Percentiles rank a stretch among this genome's conserved stretches.
Conservation (phyloP, 2,329 filamentous ascomycete genomes). For the Trichoderma sp. region DNA sequence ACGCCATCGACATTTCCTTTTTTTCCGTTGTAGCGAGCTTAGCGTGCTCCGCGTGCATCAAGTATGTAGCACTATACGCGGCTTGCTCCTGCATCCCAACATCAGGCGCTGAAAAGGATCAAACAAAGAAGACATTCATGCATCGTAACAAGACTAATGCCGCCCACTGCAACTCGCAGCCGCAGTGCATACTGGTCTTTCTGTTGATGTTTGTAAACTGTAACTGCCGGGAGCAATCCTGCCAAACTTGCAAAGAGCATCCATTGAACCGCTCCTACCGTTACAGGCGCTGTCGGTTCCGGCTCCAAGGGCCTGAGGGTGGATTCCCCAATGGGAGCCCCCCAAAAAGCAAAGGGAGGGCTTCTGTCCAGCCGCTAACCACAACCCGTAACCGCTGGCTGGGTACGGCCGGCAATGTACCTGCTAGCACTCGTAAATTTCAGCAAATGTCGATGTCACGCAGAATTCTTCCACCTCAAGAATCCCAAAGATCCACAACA, state of each 20-base stretch:
- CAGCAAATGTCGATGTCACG: constrained; percentile 25
- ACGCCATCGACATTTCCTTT: not conserved
- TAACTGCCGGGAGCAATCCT: not conserved
- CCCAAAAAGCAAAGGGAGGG: constrained; percentile 9
- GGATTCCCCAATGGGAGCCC: not conserved
- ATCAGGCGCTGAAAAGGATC: not conserved
- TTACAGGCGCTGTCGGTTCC: constrained; percentile 16
- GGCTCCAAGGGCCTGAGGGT: constrained; percentile 19
- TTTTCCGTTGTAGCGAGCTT: not conserved
- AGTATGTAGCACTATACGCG: not conserved
- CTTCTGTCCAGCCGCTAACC: constrained; percentile 22
- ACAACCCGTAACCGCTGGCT: constrained; percentile 14
- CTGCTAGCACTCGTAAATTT: constrained; percentile 23
- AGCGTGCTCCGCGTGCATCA: not conserved
- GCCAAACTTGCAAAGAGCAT: not conserved
- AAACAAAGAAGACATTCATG: not conserved
- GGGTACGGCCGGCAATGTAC: constrained; percentile 21
- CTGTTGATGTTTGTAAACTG: not conserved
- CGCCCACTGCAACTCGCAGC: not conserved
- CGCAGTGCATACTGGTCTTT: not conserved
- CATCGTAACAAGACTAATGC: not conserved
- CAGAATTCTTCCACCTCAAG: constrained; percentile 25
- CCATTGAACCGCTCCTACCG: not conserved
- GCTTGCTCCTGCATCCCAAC: not conserved
- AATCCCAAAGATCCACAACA: constrained; percentile 23